Evolutionary conservation across 2,329 filamentous ascomycete species (phyloP), one percentile per base, ranked within the genome.

Genomic region (Ceratocystis cubensis): DNA sequence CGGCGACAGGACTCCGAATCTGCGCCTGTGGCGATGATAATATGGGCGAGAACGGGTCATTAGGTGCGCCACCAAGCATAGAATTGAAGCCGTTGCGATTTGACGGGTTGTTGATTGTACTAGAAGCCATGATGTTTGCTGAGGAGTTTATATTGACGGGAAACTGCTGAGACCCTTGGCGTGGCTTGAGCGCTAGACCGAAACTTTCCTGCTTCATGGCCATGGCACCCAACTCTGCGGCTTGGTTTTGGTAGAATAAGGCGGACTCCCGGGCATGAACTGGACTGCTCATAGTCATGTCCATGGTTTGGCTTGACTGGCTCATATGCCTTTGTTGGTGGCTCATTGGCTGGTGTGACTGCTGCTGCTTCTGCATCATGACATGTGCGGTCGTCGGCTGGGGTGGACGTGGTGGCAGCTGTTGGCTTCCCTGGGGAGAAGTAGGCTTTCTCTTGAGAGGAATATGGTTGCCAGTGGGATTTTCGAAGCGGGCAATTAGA

Each of bases 401-500:
- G 22, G 66, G 25, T 15, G 48, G 53, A 61, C 64, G 59, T 50
- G 61, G 59, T 50, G 41, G 53, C 48, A 53, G 44, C 48, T 68
- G 46, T 25, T 63, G 13, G 66, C 64, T 65, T 66, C 68, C 65
- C 10, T 46, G 28, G 25, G 61, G 62, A 6, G 57, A 61, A 8
- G 53, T 50, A 25, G 50, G 62, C 6, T 67, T 67, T 45, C 66
- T 53, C 61, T 65, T 67, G 22, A 62, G 53, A 20, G 63, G 50
- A 20, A 56, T 28, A 41, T n/a, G 17, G 48, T 17, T 62, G 28
- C 59, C 64, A 25, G 53, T 20, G 46, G 41, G 62, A 22, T 66
- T 69, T 30, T 69, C 68, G 20, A 69, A 69, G 53, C 66, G 68
- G 13, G 68, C 68, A 45, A 69, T 69, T 22, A 69, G 64, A 25